phyloP scores from a whole-genome alignment of 2,329 filamentous ascomycete species.

The Fusarium subglutinans region DNA sequence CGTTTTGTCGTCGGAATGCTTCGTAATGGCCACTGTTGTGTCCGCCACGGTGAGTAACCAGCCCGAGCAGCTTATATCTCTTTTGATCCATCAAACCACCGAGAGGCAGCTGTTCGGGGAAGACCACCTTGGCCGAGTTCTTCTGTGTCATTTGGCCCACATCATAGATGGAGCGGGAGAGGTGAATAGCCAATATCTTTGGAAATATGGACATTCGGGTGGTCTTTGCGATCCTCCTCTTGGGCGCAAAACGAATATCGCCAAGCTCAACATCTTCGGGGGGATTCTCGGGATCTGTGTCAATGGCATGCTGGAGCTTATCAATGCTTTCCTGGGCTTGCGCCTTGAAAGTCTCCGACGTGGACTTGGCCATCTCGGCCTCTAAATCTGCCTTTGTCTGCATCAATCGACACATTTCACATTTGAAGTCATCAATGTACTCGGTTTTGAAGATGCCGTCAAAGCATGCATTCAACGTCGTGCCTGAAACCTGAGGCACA shows the following conservation, averaged over 20 bases:
- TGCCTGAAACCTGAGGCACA: slow-evolving; percentile 84
- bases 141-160: slow-evolving; percentile 80
- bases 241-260: slow-evolving; percentile 77
- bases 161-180: slow-evolving; percentile 94
- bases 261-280: slow-evolving; percentile 79
- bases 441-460: slow-evolving; percentile 95
- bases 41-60: slow-evolving; percentile 94
- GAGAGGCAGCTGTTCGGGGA: slow-evolving; percentile 85
- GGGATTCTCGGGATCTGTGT: slow-evolving; percentile 81
- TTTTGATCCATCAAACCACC: slow-evolving; percentile 81
- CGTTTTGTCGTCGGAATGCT: slow-evolving; percentile 87
- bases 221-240: slow-evolving; percentile 85
- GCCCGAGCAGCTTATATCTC: slow-evolving; percentile 83
- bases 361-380: slow-evolving; percentile 65
- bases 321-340: slow-evolving; percentile 67
- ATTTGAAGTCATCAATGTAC: slow-evolving; percentile 96
- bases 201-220: slow-evolving; percentile 89
- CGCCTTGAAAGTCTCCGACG: slow-evolving; percentile 60
- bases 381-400: slow-evolving; percentile 76
- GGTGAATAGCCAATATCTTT: slow-evolving; percentile 88
- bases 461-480: slow-evolving; percentile 86
- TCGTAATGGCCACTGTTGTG: slow-evolving; percentile 98
- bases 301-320: slow-evolving; percentile 74
- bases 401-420: slow-evolving; percentile 88
- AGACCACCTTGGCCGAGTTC: slow-evolving; percentile 92